Conservation (phyloP, 2,329 filamentous ascomycete genomes). For the Botrytis fabae region DNA sequence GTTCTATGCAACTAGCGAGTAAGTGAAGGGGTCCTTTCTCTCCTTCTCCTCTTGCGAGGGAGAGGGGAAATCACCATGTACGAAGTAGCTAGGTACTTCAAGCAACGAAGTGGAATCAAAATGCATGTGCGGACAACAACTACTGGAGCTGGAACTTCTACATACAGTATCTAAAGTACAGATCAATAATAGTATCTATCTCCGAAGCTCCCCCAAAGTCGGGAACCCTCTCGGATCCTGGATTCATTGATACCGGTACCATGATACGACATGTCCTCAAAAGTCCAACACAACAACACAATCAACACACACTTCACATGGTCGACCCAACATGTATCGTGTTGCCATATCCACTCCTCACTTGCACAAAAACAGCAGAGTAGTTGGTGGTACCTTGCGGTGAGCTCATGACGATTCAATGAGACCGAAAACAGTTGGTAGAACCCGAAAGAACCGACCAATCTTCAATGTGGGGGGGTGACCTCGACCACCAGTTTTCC, state of each 20-base stretch:
- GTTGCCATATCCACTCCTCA: conserved; percentile 3
- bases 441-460: background rate
- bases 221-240: conserved; percentile 1
- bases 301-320: conserved; percentile 1
- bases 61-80: background rate
- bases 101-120: conserved; percentile 17
- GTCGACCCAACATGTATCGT: background rate
- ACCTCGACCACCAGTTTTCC: conserved; percentile 9
- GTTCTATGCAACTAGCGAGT: conserved; percentile 21
- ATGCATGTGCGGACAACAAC: conserved; percentile 17
- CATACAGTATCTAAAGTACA: conserved; percentile 13
- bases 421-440: conserved; percentile 8
- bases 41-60: background rate
- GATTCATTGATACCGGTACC: background rate
- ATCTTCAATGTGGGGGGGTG: conserved; percentile 7
- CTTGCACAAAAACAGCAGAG: background rate
- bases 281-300: background rate
- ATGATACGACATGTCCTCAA: conserved; percentile 4
- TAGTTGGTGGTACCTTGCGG: conserved; percentile 7
- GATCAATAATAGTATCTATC: background rate
- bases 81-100: background rate
- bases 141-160: conserved; percentile 18
- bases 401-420: conserved; percentile 15
- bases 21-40: conserved; percentile 12
- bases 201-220: conserved; percentile 6